Conservation (phyloP, 805 yeast genomes). For the Metschnikowia kofuensis region DNA sequence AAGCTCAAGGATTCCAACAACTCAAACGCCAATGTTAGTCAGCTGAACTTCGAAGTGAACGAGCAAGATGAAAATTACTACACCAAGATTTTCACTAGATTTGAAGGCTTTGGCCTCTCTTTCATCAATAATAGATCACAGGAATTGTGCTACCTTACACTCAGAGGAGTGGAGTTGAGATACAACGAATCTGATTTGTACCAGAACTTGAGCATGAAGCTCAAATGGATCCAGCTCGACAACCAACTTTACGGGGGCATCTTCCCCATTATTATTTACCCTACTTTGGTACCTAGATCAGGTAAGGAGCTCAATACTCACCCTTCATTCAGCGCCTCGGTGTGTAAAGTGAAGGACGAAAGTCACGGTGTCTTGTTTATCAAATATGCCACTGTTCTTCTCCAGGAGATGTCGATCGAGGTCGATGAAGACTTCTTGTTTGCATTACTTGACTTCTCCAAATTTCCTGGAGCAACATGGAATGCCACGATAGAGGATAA, state of each 20-base stretch:
- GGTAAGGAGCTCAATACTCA: conserved; percentile 81
- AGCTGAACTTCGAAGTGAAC: conserved; percentile 52
- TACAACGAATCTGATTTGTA: conserved; percentile 82
- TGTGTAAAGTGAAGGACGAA: conserved; percentile 82
- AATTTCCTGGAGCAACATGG: conserved; percentile 84
- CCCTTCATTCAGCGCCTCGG: conserved; percentile 85
- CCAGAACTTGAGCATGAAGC: conserved; percentile 72
- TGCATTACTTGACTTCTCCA: conserved; percentile 75
- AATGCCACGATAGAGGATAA: conserved; percentile 41
- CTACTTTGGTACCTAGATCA: conserved; percentile 84
- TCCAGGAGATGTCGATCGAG: conserved; percentile 91
- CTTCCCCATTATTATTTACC: conserved; percentile 85
- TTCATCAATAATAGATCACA: conserved; percentile 66
- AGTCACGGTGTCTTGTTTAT: conserved; percentile 86
- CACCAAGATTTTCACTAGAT: conserved; percentile 54
- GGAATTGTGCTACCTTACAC: conserved; percentile 81
- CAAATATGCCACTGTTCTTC: conserved; percentile 83
- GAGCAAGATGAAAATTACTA: conserved; percentile 54
- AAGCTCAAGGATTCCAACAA: conserved; percentile 41
- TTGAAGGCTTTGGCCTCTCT: conserved; percentile 88
- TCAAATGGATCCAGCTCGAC: conserved; percentile 95
- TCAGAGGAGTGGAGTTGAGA: conserved; percentile 75
- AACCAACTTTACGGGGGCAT: conserved; percentile 86
- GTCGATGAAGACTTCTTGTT: conserved; percentile 90
- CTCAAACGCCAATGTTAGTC: conserved; percentile 25